Conservation (phyloP, 1,139 yeast genomes). For the Wickerhamomyces sp. region DNA sequence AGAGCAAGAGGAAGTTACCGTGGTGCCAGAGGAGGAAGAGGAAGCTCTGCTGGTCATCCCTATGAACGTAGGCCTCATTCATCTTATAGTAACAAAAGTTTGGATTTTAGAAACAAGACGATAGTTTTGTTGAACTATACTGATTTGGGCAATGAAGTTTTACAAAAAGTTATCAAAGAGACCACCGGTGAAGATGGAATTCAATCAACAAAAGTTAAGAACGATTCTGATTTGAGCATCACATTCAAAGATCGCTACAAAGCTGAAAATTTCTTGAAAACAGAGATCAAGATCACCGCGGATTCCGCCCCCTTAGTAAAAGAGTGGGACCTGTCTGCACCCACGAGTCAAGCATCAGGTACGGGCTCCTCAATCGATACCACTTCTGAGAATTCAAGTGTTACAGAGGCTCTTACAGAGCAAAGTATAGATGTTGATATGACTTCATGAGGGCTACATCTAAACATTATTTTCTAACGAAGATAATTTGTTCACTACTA, state of each 20-base stretch:
- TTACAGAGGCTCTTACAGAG: constrained; percentile 17
- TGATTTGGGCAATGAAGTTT: constrained; percentile 17
- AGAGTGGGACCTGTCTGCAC: constrained; percentile 27
- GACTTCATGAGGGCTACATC: neutral
- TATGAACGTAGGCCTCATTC: constrained; percentile 10
- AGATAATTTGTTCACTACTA: too few species aligned
- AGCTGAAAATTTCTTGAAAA: constrained; percentile 35
- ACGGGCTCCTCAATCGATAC: constrained; percentile 12
- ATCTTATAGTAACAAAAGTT: constrained; percentile 6
- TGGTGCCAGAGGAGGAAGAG: constrained; percentile 12
- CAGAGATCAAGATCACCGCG: constrained; percentile 21
- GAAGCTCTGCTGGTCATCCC: constrained; percentile 12
- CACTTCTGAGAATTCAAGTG: constrained; percentile 12
- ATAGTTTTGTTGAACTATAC: constrained; percentile 14
- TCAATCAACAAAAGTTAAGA: constrained; percentile 9
- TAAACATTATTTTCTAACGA: neutral
- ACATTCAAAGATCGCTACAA: constrained; percentile 34
- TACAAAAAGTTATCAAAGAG: constrained; percentile 14
- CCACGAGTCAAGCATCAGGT: constrained; percentile 2
- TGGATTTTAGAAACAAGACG: constrained; percentile 21
- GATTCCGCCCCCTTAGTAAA: constrained; percentile 27
- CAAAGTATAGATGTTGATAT: neutral
- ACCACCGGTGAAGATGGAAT: constrained; percentile 17
- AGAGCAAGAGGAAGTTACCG: constrained; percentile 18
- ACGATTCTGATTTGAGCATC: constrained; percentile 24